A percentile compares a stretch with the other conserved stretches of the same genome.
Evolutionary conservation across 78 protist genomes (phyloP).

Genomic region (Trichosphaerium sp.): DNA sequence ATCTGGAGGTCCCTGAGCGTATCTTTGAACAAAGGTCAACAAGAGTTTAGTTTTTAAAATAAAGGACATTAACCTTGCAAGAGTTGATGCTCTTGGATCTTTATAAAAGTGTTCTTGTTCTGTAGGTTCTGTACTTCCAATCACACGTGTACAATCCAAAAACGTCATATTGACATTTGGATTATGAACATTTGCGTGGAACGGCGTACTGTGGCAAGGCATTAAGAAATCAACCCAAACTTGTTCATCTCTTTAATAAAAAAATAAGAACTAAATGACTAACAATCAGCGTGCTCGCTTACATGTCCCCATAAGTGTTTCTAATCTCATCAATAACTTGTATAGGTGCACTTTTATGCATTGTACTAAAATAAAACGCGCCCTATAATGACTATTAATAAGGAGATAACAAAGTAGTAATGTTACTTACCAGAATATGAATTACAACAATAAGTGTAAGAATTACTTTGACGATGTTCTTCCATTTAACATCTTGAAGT

Average conservation of each 20-base stretch:
- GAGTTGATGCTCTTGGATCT: too few species aligned
- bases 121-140: too few species aligned
- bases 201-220: constrained; percentile 73
- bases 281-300: background rate
- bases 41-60: too few species aligned
- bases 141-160: too few species aligned
- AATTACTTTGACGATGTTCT: background rate
- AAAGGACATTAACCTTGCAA: too few species aligned
- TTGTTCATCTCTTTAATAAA: background rate
- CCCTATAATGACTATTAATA: background rate
- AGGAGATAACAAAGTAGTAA: background rate
- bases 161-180: constrained; percentile 13
- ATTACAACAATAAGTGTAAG: background rate
- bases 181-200: constrained; percentile 41
- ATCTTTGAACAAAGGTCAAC: too few species aligned
- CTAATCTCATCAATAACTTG: background rate
- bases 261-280: background rate
- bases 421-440: background rate
- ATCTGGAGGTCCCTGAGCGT: too few species aligned
- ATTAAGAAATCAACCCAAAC: constrained; percentile 31
- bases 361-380: background rate
- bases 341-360: background rate
- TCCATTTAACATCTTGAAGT: background rate
- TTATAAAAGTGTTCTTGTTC: too few species aligned
- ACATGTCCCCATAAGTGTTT: background rate